A percentile compares a stretch with the other conserved stretches of the same genome.
Conservation (phyloP, 2,329 filamentous ascomycete genomes). For the Mariannaea elegans region DNA sequence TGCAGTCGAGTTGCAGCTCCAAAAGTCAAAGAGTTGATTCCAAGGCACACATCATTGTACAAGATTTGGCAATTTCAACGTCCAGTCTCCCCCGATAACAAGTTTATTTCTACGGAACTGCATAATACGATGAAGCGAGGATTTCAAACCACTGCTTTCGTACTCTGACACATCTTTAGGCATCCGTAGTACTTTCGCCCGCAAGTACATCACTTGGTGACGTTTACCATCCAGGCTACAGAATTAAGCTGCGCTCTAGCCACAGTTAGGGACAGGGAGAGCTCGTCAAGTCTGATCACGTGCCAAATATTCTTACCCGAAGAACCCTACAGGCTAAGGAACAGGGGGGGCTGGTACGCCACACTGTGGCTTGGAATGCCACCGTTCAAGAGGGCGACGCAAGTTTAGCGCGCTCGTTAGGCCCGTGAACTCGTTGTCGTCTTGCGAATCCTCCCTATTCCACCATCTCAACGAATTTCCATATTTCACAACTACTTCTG, state of each 20-base stretch:
- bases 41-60: too few species aligned
- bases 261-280: slow-evolving; percentile 19
- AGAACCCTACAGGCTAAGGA: background rate
- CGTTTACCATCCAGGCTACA: slow-evolving; percentile 36
- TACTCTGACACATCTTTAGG: slow-evolving; percentile 13
- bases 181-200: slow-evolving; percentile 18
- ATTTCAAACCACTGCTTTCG: background rate
- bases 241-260: slow-evolving; percentile 31
- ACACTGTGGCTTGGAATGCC: slow-evolving; percentile 40
- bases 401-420: slow-evolving; percentile 42
- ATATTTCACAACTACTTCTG: slow-evolving; percentile 31
- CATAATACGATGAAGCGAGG: background rate
- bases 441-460: slow-evolving; percentile 45
- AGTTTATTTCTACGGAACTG: too few species aligned
- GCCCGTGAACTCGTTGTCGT: slow-evolving; percentile 45
- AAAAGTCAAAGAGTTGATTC: too few species aligned
- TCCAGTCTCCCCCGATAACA: background rate
- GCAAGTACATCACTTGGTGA: slow-evolving; percentile 34
- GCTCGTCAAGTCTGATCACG: slow-evolving; percentile 22
- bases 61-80: too few species aligned
- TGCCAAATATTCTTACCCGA: slow-evolving; percentile 4
- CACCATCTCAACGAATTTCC: slow-evolving; percentile 39
- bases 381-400: slow-evolving; percentile 32
- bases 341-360: slow-evolving; percentile 27
- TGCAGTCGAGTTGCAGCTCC: too few species aligned